Evolutionary conservation across 164 flowering plant genomes (phyloP).

Genomic region (Platanus orientalis): DNA sequence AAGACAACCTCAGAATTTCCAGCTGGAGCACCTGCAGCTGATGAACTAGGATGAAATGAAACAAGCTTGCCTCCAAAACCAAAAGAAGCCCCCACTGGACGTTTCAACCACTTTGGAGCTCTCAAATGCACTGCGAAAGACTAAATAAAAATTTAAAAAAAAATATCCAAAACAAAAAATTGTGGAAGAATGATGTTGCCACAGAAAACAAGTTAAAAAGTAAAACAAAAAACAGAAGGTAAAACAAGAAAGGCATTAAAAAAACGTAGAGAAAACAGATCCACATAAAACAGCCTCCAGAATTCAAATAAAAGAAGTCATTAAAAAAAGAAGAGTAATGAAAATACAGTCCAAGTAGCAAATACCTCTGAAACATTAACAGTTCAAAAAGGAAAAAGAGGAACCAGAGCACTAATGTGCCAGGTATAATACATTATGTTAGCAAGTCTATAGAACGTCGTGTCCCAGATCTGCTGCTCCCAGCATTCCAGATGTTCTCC

Average conservation of each 20-base stretch:
- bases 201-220: not conserved
- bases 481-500: too few relatives aligned
- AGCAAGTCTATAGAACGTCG: too few relatives aligned
- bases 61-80: slow-evolving; percentile 99
- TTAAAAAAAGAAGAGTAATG: too few relatives aligned
- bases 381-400: too few relatives aligned
- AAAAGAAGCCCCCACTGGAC: slow-evolving; percentile 87
- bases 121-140: slow-evolving; percentile 47
- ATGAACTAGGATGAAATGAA: slow-evolving; percentile 52
- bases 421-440: too few relatives aligned
- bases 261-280: not conserved
- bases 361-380: too few relatives aligned
- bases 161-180: not conserved
- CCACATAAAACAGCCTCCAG: not conserved
- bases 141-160: not conserved
- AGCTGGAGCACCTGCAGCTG: slow-evolving; percentile 36
- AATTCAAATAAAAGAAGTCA: too few relatives aligned
- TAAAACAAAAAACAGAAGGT: not conserved
- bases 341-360: too few relatives aligned
- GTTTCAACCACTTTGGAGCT: slow-evolving; percentile 97
- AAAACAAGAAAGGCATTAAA: not conserved
- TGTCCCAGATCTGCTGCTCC: too few relatives aligned
- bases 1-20: slow-evolving; percentile 62
- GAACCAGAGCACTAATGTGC: too few relatives aligned
- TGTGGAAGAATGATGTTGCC: too few relatives aligned